Conservation (phyloP, 108 stramenopile species). For the Skeletonema potamos region DNA sequence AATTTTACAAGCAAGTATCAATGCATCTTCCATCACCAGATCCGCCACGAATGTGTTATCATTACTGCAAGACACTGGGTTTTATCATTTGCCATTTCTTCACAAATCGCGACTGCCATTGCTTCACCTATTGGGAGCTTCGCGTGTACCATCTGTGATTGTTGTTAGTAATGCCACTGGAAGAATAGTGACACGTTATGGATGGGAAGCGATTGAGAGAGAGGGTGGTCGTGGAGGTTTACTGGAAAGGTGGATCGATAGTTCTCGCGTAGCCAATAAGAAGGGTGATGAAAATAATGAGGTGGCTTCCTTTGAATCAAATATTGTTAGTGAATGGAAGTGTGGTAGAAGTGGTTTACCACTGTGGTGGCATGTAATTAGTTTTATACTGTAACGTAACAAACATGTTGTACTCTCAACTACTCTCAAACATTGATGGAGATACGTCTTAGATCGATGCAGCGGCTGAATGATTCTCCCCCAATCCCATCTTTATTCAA, state of each 20-base stretch:
- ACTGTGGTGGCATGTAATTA: not conserved
- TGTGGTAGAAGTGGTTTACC: constrained; percentile 34
- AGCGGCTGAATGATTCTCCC: too few species aligned
- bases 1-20: not conserved
- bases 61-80: constrained; percentile 20
- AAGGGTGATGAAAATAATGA: constrained; percentile 6
- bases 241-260: constrained; percentile 28
- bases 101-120: constrained; percentile 19
- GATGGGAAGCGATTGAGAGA: constrained; percentile 47
- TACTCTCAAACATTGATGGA: too few species aligned
- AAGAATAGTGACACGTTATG: constrained; percentile 35
- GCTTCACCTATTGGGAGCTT: constrained; percentile 19
- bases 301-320: constrained; percentile 22
- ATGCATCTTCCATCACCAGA: not conserved
- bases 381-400: not conserved
- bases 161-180: constrained; percentile 32
- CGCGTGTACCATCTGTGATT: constrained; percentile 33
- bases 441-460: too few species aligned
- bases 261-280: not conserved
- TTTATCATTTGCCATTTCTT: constrained; percentile 32
- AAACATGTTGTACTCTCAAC: too few species aligned
- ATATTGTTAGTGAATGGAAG: constrained; percentile 23
- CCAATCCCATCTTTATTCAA: too few species aligned
- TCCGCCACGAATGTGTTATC: not conserved
- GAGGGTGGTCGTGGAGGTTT: constrained; percentile 11